Evolutionary conservation across 768 basidiomycete species (phyloP), one percentile per base, ranked within the genome.

Genomic region (Trametes maxima): DNA sequence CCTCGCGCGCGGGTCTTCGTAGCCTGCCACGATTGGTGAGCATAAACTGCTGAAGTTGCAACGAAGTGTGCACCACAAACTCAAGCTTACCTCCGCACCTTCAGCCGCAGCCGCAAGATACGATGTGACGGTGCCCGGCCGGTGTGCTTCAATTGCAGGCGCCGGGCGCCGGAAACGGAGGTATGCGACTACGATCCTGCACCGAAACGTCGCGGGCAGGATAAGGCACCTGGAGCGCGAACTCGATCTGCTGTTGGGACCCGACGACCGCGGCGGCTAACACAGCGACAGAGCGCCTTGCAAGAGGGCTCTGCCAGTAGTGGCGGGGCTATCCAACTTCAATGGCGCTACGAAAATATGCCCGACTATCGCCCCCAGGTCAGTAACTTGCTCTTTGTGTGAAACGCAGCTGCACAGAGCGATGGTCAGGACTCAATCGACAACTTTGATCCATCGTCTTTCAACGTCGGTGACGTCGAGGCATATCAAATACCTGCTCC

Each of bases 51-150:
- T 14, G 6, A 33, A 17, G 19, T 50, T 7, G 17, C 2, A 57
- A 43, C 67, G 63, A 39, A n/a, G 0, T 8, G 39, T 22, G 47
- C 37, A 14, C 14, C 10, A 25, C 17, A 3, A 28, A 3, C 8
- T 28, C 5, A 49, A 21, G 45, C 42, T 51, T 5, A 72, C 51
- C 22, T 52, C 46, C 67, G 65, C 75, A 72, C 37, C 42, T 43
- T 60, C 62, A 92, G 90, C 68, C 89, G 90, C 22, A 82, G 78
- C 14, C 84, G 90, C 24, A 93, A 92, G 68, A 89, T 89, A 64
- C 85, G 90, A 3, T 93, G 90, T 71, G 90, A 92, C 71, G 90
- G 90, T 51, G 86, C 85, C 5, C 89, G 86, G 65, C 90, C 90
- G 7, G 68, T 78, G 10, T 93, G 90, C 68, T 83, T 87, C 68